Percentiles rank a stretch among this genome's conserved stretches.
Conservation (phyloP, 2,329 filamentous ascomycete genomes). For the Phaeosphaeria sp. region DNA sequence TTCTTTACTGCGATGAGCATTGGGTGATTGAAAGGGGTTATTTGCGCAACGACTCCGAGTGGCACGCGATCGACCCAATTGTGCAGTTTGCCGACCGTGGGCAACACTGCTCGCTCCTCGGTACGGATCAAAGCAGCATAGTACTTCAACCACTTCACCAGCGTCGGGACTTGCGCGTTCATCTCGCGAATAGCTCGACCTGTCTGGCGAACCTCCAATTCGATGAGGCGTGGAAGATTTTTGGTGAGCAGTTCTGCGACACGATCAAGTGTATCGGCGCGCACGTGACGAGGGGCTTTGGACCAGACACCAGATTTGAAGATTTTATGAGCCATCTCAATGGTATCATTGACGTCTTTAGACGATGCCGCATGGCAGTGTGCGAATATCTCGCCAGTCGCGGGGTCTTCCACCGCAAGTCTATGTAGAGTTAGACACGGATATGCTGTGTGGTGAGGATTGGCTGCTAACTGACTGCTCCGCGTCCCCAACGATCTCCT, state of each 20-base stretch:
- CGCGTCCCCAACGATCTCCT: conserved; percentile 51
- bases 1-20: conserved; percentile 51
- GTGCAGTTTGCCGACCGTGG: conserved; percentile 64
- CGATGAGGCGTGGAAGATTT: conserved; percentile 64
- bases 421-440: conserved; percentile 41
- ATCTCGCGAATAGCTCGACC: conserved; percentile 74
- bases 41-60: conserved; percentile 48
- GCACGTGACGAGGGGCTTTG: conserved; percentile 60
- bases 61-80: conserved; percentile 52
- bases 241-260: conserved; percentile 62
- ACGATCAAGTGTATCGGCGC: conserved; percentile 68
- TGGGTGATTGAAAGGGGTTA: conserved; percentile 51
- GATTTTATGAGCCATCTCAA: conserved; percentile 52
- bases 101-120: conserved; percentile 70
- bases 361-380: conserved; percentile 58
- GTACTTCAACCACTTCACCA: conserved; percentile 75
- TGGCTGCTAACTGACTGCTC: conserved; percentile 55
- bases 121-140: conserved; percentile 72
- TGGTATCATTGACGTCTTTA: conserved; percentile 53
- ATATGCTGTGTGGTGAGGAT: conserved; percentile 13
- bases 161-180: conserved; percentile 70
- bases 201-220: conserved; percentile 71
- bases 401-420: conserved; percentile 61
- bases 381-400: conserved; percentile 61
- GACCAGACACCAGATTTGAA: conserved; percentile 66